phyloP scores from a whole-genome alignment of 2,329 filamentous ascomycete genomes.

The Fusarium euwallaceae region DNA sequence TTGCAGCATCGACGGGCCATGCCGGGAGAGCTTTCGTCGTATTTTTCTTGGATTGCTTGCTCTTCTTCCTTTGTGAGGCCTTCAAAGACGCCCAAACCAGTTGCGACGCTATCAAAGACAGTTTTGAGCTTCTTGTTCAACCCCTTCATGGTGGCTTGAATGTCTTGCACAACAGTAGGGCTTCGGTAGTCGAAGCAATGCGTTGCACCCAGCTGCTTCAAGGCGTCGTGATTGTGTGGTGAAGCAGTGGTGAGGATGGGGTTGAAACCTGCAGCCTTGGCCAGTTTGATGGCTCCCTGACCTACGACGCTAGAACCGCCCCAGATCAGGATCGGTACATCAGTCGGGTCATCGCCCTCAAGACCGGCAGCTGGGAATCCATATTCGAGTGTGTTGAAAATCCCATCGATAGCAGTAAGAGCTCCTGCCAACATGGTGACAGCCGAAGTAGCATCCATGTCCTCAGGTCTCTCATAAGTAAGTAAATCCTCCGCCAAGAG shows the following conservation, averaged over 20 bases:
- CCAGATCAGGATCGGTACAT: constrained; percentile 49
- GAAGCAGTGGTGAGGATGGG: constrained; percentile 53
- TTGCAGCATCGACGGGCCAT: neutral
- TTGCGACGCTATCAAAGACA: constrained; percentile 2
- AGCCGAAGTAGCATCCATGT: neutral
- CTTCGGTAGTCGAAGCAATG: constrained; percentile 52
- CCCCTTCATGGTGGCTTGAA: neutral
- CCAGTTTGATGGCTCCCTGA: constrained; percentile 52
- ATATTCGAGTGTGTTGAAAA: constrained; percentile 17
- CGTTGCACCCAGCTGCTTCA: constrained; percentile 50
- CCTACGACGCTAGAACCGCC: constrained; percentile 54
- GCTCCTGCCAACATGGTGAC: neutral
- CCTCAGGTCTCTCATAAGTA: neutral
- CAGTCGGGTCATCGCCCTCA: neutral
- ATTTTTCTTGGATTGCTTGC: neutral
- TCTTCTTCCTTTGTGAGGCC: constrained; percentile 2
- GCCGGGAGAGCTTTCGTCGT: neutral
- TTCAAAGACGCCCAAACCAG: constrained; percentile 1
- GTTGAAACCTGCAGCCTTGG: constrained; percentile 46
- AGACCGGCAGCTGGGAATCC: neutral
- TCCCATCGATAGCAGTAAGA: neutral
- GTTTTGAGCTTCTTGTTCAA: neutral
- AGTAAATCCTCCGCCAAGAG: constrained; percentile 19
- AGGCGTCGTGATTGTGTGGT: constrained; percentile 47
- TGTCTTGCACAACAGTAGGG: neutral